These are phyloP conservation scores for Fusarium piperis DNA, from an alignment of 2,329 filamentous ascomycete species.

Conservation along the genomic window DNA sequence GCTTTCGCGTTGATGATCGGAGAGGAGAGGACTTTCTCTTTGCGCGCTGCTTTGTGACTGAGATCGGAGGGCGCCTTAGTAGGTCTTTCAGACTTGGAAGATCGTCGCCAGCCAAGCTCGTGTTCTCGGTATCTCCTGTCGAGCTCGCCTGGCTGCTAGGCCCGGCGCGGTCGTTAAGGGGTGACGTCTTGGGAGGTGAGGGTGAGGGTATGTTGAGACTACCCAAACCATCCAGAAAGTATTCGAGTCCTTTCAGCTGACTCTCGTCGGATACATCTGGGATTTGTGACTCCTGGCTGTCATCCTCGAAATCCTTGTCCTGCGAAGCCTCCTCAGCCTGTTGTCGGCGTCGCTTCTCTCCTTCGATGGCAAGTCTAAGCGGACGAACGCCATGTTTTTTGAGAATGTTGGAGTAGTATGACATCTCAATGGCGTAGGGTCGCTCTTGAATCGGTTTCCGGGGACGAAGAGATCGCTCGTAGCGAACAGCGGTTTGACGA, in stretches of 20 bases:
- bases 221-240: slow-evolving; percentile 30
- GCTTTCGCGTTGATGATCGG: slow-evolving; percentile 44
- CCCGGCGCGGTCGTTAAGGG: slow-evolving; percentile 34
- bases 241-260: slow-evolving; percentile 38
- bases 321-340: slow-evolving; percentile 58
- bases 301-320: slow-evolving; percentile 62
- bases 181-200: slow-evolving; percentile 45
- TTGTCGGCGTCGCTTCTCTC: slow-evolving; percentile 44
- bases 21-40: slow-evolving; percentile 41
- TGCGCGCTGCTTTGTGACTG: slow-evolving; percentile 8
- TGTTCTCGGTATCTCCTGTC: slow-evolving; percentile 49
- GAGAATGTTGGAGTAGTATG: slow-evolving; percentile 62
- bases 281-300: slow-evolving; percentile 56
- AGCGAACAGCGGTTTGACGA: slow-evolving; percentile 44
- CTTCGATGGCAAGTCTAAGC: slow-evolving; percentile 53
- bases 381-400: slow-evolving; percentile 66
- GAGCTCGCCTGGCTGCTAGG: slow-evolving; percentile 50
- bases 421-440: slow-evolving; percentile 66
- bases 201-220: slow-evolving; percentile 40
- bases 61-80: slow-evolving; percentile 33
- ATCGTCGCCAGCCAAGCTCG: slow-evolving; percentile 51
- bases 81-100: slow-evolving; percentile 52
- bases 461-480: slow-evolving; percentile 63
- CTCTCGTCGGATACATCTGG: slow-evolving; percentile 49
- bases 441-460: slow-evolving; percentile 70